phyloP scores from a whole-genome alignment of 2,329 filamentous ascomycete species.

The Stachybotrys echinatus region DNA sequence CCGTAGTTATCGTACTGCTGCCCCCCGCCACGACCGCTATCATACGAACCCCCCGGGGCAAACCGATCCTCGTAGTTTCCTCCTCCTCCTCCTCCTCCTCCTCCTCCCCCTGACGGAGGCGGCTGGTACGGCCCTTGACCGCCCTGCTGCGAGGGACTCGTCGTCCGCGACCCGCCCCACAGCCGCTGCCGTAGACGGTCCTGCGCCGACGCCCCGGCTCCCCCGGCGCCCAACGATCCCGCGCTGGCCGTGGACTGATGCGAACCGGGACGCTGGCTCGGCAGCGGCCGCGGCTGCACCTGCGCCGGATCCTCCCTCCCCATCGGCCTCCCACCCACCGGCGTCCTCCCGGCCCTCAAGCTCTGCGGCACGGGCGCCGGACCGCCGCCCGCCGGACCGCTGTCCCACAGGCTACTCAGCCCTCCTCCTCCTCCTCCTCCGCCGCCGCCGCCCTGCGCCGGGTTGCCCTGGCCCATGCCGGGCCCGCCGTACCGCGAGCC shows the following conservation, averaged over 20 bases:
- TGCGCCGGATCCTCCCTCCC: conserved; percentile 21
- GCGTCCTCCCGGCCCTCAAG: conserved; percentile 37
- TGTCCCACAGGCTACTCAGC: conserved; percentile 56
- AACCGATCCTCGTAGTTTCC: conserved; percentile 40
- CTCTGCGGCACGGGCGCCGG: conserved; percentile 35
- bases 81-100: conserved; percentile 22
- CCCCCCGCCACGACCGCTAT: conserved; percentile 18
- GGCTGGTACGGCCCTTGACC: conserved; percentile 42
- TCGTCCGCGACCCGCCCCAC: conserved; percentile 57
- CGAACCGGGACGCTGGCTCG: conserved; percentile 69
- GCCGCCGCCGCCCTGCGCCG: too few species aligned
- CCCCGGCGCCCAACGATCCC: conserved; percentile 20
- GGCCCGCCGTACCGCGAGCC: conserved; percentile 49
- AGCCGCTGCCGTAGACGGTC: conserved; percentile 77
- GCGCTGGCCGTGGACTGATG: conserved; percentile 52
- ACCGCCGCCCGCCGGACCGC: conserved; percentile 23
- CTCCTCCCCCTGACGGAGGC: conserved; percentile 20
- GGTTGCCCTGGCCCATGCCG: conserved; percentile 18
- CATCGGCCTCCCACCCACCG: conserved; percentile 20
- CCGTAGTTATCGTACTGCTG: conserved; percentile 6
- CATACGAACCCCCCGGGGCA: conserved; percentile 39
- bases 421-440: conserved; percentile 19
- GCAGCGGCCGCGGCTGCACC: conserved; percentile 48
- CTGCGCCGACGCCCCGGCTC: conserved; percentile 58
- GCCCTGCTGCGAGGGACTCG: conserved; percentile 42